phyloP scores from a whole-genome alignment of 2,329 filamentous ascomycete species.

The Zymoseptoria tritici region DNA sequence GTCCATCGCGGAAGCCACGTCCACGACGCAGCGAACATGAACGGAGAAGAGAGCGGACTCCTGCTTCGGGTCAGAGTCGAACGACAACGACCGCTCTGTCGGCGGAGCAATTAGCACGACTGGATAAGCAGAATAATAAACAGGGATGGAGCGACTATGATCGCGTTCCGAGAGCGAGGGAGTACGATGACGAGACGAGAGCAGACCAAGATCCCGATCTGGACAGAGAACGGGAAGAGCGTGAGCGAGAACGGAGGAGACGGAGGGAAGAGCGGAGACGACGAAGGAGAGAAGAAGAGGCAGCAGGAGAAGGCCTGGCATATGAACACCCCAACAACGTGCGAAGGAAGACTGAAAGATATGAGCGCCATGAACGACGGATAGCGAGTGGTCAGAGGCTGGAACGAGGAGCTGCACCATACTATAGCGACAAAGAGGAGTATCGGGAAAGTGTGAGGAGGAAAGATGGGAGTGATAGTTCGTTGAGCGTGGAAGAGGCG shows the following conservation, averaged over 20 bases:
- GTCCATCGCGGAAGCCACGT: constrained; percentile 8
- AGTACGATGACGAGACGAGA: constrained; percentile 27
- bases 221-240: constrained; percentile 9
- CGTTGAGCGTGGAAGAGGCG: constrained; percentile 29
- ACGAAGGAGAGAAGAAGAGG: constrained; percentile 32
- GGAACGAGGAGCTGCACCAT: constrained; percentile 30
- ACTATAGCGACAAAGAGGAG: constrained; percentile 34
- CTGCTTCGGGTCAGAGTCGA: constrained; percentile 18
- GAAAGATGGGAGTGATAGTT: constrained; percentile 33
- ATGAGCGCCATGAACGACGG: constrained; percentile 30
- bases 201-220: constrained; percentile 25
- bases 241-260: constrained; percentile 17
- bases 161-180: constrained; percentile 36
- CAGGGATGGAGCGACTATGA: constrained; percentile 39
- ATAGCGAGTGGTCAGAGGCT: constrained; percentile 42
- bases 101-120: constrained; percentile 55
- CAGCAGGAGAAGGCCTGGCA: constrained; percentile 26
- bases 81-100: constrained; percentile 35
- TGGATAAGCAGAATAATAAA: constrained; percentile 57
- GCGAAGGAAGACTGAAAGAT: constrained; percentile 22
- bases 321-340: constrained; percentile 19
- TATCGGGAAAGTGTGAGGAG: constrained; percentile 35
- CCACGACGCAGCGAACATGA: constrained; percentile 7
- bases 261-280: constrained; percentile 23
- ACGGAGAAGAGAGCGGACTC: constrained; percentile 9